Evolutionary conservation across 306 rosid species (phyloP).

Genomic region (Malus asiatica): DNA sequence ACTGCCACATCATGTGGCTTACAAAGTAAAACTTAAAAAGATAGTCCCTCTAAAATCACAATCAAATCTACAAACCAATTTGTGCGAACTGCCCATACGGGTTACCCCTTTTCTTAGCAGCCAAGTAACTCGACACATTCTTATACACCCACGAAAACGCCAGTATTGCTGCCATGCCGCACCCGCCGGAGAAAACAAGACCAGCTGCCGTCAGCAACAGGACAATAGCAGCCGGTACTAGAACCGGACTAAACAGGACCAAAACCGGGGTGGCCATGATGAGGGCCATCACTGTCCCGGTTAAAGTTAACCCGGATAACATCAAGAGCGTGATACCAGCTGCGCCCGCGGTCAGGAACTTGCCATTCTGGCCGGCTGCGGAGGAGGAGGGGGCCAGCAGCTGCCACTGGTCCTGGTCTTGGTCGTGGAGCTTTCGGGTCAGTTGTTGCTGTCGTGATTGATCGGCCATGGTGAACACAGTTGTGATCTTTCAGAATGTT

Average conservation of each 20-base stretch:
- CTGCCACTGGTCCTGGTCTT: too few species aligned
- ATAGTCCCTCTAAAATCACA: too few species aligned
- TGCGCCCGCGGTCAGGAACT: slow-evolving; percentile 42
- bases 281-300: slow-evolving; percentile 47
- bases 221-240: slow-evolving; percentile 39
- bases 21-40: too few species aligned
- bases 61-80: too few species aligned
- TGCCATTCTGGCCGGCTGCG: slow-evolving; percentile 26
- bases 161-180: slow-evolving; percentile 43
- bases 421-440: too few species aligned
- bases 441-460: too few species aligned
- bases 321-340: slow-evolving; percentile 41
- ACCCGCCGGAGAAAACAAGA: slow-evolving; percentile 44
- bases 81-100: too few species aligned
- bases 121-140: background rate
- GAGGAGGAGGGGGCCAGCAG: background rate
- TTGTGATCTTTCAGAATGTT: too few species aligned
- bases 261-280: slow-evolving; percentile 48
- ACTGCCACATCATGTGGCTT: too few species aligned
- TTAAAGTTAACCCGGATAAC: slow-evolving; percentile 40
- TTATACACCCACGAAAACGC: slow-evolving; percentile 29
- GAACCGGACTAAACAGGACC: slow-evolving; percentile 54
- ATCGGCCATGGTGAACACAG: too few species aligned
- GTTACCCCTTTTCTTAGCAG: too few species aligned
- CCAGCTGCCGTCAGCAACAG: slow-evolving; percentile 31